Percentiles rank a stretch among this genome's conserved stretches.
These are phyloP conservation scores for Nicotiana rustica DNA, from an alignment of 305 asterid species.

Conservation along the genomic window DNA sequence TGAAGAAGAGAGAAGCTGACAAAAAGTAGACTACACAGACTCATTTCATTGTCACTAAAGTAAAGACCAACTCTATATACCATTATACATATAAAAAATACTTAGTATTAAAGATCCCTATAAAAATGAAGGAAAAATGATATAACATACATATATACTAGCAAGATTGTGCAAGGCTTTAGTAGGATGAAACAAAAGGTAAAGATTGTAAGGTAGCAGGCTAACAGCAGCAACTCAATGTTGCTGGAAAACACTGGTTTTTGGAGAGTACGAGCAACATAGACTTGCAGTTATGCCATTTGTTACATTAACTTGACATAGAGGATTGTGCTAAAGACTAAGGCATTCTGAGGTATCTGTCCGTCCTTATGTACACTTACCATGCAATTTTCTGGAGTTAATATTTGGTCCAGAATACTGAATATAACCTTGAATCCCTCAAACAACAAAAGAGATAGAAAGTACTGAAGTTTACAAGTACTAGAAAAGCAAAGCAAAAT, in stretches of 20 bases:
- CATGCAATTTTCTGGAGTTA: too few species aligned
- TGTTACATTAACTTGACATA: too few species aligned
- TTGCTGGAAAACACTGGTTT: constrained; percentile 40
- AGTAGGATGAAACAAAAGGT: neutral
- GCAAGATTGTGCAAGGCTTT: constrained; percentile 34
- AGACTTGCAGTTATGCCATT: too few species aligned
- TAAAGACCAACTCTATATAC: constrained; percentile 34
- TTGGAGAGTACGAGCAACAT: neutral
- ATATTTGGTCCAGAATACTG: neutral
- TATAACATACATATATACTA: constrained; percentile 16
- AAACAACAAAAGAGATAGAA: constrained; percentile 2
- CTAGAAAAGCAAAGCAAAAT: neutral
- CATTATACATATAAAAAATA: constrained; percentile 15
- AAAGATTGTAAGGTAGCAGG: constrained; percentile 19
- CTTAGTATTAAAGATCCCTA: constrained; percentile 4
- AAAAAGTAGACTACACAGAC: constrained; percentile 59
- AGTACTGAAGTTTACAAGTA: neutral
- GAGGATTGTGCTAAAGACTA: too few species aligned
- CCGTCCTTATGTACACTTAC: too few species aligned
- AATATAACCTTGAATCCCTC: neutral
- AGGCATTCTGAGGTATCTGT: too few species aligned
- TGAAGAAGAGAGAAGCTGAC: constrained; percentile 49
- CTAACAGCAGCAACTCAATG: constrained; percentile 34
- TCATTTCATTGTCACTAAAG: constrained; percentile 56
- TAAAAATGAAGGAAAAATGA: neutral